Percentiles rank a stretch among this genome's conserved stretches.
phyloP scores from a whole-genome alignment of 2,329 filamentous ascomycete genomes.

The Cercospora sp. region DNA sequence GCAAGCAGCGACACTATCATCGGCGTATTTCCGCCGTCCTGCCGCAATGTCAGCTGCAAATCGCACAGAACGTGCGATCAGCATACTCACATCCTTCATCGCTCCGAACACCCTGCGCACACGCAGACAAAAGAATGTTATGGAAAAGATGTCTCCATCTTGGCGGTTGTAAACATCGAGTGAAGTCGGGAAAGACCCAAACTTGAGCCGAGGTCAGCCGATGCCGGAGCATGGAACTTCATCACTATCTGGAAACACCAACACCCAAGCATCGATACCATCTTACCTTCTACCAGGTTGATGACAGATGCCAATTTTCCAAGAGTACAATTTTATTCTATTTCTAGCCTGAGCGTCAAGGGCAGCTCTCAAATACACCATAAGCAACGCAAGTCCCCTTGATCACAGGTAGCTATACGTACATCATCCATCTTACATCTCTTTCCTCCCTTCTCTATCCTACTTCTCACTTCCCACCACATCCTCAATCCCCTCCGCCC shows the following conservation, averaged over 20 bases:
- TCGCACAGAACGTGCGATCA: neutral
- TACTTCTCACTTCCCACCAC: neutral
- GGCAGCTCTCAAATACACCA: neutral
- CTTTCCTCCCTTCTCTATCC: neutral
- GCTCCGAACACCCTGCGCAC: neutral
- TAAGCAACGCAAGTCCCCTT: neutral
- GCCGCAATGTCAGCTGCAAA: neutral
- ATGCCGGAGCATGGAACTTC: slow-evolving; percentile 5
- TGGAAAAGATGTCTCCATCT: slow-evolving; percentile 1
- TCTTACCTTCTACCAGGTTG: neutral
- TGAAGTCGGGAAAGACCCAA: slow-evolving; percentile 1
- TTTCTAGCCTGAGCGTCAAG: neutral
- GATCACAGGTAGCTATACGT: neutral
- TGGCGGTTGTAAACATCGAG: neutral
- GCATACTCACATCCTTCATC: slow-evolving; percentile 24
- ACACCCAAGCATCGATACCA: neutral
- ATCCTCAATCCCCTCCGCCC: neutral
- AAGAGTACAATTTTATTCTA: neutral
- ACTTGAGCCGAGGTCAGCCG: slow-evolving; percentile 6
- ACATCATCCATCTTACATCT: neutral
- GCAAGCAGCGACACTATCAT: slow-evolving; percentile 40
- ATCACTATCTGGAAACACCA: neutral
- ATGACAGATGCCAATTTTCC: neutral
- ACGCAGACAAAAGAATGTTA: neutral
- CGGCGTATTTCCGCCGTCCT: slow-evolving; percentile 31